Percentiles rank a stretch among this genome's conserved stretches.
Conservation (phyloP, 1,139 yeast genomes). For the Taphrina betulina region DNA sequence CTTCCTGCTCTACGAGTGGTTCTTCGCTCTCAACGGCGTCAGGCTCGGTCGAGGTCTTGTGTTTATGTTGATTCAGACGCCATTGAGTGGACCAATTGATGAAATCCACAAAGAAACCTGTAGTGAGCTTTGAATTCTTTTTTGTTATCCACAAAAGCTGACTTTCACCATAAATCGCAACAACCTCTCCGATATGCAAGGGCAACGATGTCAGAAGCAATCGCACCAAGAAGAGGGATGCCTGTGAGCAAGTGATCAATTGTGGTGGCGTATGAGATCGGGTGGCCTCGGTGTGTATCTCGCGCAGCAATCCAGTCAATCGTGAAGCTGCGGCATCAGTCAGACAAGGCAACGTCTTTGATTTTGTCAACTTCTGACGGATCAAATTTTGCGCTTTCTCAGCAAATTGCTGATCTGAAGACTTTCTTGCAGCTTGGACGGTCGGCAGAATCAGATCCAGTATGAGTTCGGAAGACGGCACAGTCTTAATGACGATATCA, state of each 20-base stretch:
- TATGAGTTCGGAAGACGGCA: conserved; percentile 49
- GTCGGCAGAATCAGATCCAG: conserved; percentile 59
- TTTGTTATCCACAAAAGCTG: conserved; percentile 60
- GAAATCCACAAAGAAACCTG: conserved; percentile 71
- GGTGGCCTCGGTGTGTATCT: conserved; percentile 49
- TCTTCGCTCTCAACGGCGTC: no score
- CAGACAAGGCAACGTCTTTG: conserved; percentile 9
- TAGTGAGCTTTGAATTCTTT: conserved; percentile 53
- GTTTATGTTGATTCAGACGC: conserved; percentile 24
- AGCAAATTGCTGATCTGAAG: conserved; percentile 68
- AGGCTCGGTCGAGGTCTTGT: no score
- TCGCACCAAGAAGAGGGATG: conserved; percentile 64
- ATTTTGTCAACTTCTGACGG: conserved; percentile 54
- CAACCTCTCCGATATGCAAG: conserved; percentile 45
- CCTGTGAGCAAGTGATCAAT: conserved; percentile 59
- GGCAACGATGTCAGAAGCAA: conserved; percentile 46
- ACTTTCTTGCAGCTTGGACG: conserved; percentile 59
- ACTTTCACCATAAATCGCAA: conserved; percentile 57
- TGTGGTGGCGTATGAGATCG: conserved; percentile 54
- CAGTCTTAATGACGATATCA: conserved; percentile 57
- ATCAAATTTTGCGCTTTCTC: conserved; percentile 72
- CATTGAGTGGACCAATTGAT: conserved; percentile 59
- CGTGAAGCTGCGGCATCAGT: neutral
- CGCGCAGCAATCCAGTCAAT: conserved; percentile 35
- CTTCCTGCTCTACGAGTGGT: no score